These are phyloP conservation scores for Colletotrichum spinosum DNA, from an alignment of 2,329 filamentous ascomycete species.

Conservation along the genomic window DNA sequence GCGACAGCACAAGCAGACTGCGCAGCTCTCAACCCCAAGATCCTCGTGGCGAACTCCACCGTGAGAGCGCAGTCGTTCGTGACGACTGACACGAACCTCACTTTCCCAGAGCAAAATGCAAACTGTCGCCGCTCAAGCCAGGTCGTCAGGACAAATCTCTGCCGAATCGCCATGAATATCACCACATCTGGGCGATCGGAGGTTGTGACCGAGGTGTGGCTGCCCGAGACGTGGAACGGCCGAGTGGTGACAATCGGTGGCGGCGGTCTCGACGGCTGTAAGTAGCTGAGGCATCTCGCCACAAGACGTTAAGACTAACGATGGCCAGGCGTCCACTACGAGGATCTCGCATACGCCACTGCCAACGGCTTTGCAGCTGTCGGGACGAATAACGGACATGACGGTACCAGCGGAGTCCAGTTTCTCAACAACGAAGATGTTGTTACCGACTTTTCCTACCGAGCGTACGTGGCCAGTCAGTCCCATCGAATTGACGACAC, in stretches of 20 bases:
- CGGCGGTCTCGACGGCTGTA: constrained; percentile 60
- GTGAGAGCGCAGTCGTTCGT: constrained; percentile 34
- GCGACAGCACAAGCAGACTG: constrained; percentile 25
- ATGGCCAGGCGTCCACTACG: constrained; percentile 53
- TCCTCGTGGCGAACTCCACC: constrained; percentile 41
- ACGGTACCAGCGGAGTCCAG: constrained; percentile 51
- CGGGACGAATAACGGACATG: constrained; percentile 63
- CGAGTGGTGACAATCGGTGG: constrained; percentile 62
- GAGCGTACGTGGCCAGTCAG: constrained; percentile 40
- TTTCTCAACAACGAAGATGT: constrained; percentile 52
- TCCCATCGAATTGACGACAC: not conserved
- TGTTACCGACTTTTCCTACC: constrained; percentile 50
- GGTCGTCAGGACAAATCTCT: constrained; percentile 39
- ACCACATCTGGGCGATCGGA: constrained; percentile 51
- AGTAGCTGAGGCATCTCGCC: not conserved
- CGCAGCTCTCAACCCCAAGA: constrained; percentile 17
- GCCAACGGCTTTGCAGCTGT: constrained; percentile 58
- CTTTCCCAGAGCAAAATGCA: constrained; percentile 45
- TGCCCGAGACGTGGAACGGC: constrained; percentile 57
- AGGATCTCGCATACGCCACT: constrained; percentile 58
- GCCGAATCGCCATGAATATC: constrained; percentile 43
- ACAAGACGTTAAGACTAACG: not conserved
- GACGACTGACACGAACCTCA: constrained; percentile 46
- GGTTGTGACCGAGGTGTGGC: constrained; percentile 59
- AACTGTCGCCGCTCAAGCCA: constrained; percentile 45